Base-by-base conservation (phyloP, 768 basidiomycete genomes). In the Coprinellus micaceus region DNA sequence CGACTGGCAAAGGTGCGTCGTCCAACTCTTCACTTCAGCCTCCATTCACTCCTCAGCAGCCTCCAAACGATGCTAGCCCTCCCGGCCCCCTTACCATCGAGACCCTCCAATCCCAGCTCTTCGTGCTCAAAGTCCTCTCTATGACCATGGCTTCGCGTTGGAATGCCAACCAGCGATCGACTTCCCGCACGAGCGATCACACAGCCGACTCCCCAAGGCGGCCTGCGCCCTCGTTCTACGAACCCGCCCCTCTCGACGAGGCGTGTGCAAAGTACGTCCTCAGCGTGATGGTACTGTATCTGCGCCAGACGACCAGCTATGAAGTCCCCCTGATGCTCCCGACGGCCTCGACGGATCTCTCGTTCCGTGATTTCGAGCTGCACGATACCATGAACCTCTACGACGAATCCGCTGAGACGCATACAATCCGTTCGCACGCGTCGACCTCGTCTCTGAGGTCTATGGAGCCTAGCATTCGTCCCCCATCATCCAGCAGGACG, bases 31-130 rank as follows among this genome's bases (percentile, higher is more conserved):
- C 58, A 10, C 29, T 54, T 25, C 53, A 51, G 57, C 9, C 2
- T 41, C 15, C 40, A 45, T 64, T 60, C 67, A 58, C 45, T 47
- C 43, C 52, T 44, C 36, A 43, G 49, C 17, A 44, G 57, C 44
- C 21, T 13, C 26, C 44, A 17, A 73, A 76, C 58, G 82, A 84
- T 63, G 59, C 70, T n/a, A 54, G 48, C 13, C 71, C n/a, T n/a
- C n/a, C 76, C 24, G 83, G 82, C 1, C 73, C 76, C 53, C 72
- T 81, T 55, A 75, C 85, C 2, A 75, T 90, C 17, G 88, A 92
- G 54, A 81, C 87, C 41, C 78, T 94, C 3, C 92, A 95, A 65
- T 94, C 93, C 0, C 90, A 94, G 67, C 76, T 95, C 1, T 91
- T 91, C 62, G 72, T 95, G 37, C 77, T 94, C 63, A 92, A 94